A percentile compares a stretch with the other conserved stretches of the same genome.
phyloP scores from a whole-genome alignment of 306 rosid species.

The Quercus parvula region DNA sequence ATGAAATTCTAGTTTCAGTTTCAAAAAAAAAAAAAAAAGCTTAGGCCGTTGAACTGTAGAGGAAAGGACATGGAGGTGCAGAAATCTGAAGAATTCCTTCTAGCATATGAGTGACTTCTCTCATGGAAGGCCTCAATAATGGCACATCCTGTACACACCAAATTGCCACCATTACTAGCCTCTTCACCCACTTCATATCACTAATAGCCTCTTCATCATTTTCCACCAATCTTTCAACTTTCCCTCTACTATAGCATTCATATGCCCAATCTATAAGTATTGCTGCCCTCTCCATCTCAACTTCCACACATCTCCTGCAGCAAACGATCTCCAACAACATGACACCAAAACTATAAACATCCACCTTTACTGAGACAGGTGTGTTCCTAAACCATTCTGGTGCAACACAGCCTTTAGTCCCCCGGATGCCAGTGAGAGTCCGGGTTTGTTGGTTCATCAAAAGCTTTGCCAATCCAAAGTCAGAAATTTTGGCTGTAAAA shows the following conservation, averaged over 20 bases:
- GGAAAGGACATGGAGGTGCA: conserved; percentile 1
- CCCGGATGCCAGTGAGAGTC: neutral
- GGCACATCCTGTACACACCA: conserved; percentile 1
- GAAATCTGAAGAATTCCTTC: neutral
- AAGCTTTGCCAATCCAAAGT: neutral
- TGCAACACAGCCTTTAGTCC: conserved; percentile 7
- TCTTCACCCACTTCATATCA: neutral
- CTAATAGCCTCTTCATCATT: neutral
- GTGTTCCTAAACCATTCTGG: neutral
- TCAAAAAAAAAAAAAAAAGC: too few relatives aligned
- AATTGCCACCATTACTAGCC: neutral
- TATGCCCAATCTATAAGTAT: neutral
- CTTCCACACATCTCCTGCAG: neutral
- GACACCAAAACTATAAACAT: neutral
- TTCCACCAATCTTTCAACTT: neutral
- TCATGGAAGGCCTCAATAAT: neutral
- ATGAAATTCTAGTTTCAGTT: too few relatives aligned
- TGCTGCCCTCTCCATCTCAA: conserved; percentile 1
- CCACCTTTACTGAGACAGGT: neutral
- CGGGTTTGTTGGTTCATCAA: neutral
- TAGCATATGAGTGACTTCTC: neutral
- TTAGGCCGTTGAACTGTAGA: neutral
- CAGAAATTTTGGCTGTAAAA: neutral
- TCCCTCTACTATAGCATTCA: neutral
- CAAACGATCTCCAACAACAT: neutral